Conservation (phyloP, 129 eudicot species). For the Centrapalus pauciflorus region DNA sequence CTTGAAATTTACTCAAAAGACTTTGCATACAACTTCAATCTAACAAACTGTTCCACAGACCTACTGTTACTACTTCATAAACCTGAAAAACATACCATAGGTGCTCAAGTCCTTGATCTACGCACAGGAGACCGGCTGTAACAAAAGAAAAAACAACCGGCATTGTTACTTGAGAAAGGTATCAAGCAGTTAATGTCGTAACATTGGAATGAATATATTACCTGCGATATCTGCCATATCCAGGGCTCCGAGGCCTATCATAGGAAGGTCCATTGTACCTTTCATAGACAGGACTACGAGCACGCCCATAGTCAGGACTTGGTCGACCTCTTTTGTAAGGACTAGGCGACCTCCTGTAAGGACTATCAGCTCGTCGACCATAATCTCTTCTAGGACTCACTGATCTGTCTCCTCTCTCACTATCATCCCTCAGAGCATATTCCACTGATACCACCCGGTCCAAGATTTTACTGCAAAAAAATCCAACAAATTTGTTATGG, state of each 20-base stretch:
- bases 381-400: slow-evolving; percentile 55
- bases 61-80: no score
- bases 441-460: slow-evolving; percentile 97
- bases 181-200: neutral
- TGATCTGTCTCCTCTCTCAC: slow-evolving; percentile 62
- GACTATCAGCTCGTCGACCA: slow-evolving; percentile 64
- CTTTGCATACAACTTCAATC: no score
- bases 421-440: slow-evolving; percentile 90
- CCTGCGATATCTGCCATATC: slow-evolving; percentile 67
- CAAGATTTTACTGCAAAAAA: slow-evolving; percentile 64
- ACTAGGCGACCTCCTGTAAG: slow-evolving; percentile 75
- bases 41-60: no score
- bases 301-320: slow-evolving; percentile 83
- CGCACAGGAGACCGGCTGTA: slow-evolving; percentile 79
- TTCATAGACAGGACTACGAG: slow-evolving; percentile 68
- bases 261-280: slow-evolving; percentile 63
- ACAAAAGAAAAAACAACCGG: neutral
- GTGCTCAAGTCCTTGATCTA: slow-evolving; percentile 75
- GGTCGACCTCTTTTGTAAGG: slow-evolving; percentile 61
- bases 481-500: neutral
- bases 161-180: no score
- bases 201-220: neutral
- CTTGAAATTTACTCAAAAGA: no score
- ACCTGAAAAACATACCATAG: no score
- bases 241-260: slow-evolving; percentile 63